Conservation (phyloP, 768 basidiomycete species). For the Phlegmacium glaucopus region DNA sequence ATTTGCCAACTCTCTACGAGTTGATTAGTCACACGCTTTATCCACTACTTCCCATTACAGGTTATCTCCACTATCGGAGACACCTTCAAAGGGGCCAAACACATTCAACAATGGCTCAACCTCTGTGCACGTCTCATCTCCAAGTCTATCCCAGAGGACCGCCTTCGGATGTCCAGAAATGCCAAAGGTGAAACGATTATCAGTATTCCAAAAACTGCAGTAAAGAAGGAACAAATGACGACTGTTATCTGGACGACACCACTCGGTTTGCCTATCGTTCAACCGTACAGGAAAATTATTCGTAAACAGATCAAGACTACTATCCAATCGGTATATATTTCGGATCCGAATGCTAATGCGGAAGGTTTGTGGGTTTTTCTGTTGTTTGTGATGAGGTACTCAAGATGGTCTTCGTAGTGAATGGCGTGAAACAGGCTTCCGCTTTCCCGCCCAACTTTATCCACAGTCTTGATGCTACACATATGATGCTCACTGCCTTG, state of each 20-base stretch:
- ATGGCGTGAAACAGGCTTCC: conserved; percentile 82
- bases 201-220: background rate
- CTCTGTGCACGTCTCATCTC: conserved; percentile 79
- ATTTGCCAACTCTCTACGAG: background rate
- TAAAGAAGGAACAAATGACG: conserved; percentile 88
- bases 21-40: background rate
- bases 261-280: conserved; percentile 92
- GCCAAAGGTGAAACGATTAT: conserved; percentile 14
- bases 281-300: conserved; percentile 76
- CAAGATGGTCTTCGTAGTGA: conserved; percentile 44
- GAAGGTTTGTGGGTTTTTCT: conserved; percentile 43
- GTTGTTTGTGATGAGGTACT: background rate
- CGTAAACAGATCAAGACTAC: conserved; percentile 83
- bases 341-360: conserved; percentile 75
- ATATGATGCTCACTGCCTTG: conserved; percentile 92
- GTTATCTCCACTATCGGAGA: conserved; percentile 83
- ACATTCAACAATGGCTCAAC: conserved; percentile 90
- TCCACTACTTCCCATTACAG: conserved; percentile 25
- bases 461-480: conserved; percentile 79
- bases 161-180: conserved; percentile 45
- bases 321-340: conserved; percentile 85
- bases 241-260: conserved; percentile 89
- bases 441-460: conserved; percentile 99
- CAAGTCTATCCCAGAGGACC: conserved; percentile 77
- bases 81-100: conserved; percentile 88